Percentiles rank a stretch among this genome's conserved stretches.
These are phyloP conservation scores for Pythium grandisporangium DNA, from an alignment of 352 stramenopile species.

Conservation along the genomic window DNA sequence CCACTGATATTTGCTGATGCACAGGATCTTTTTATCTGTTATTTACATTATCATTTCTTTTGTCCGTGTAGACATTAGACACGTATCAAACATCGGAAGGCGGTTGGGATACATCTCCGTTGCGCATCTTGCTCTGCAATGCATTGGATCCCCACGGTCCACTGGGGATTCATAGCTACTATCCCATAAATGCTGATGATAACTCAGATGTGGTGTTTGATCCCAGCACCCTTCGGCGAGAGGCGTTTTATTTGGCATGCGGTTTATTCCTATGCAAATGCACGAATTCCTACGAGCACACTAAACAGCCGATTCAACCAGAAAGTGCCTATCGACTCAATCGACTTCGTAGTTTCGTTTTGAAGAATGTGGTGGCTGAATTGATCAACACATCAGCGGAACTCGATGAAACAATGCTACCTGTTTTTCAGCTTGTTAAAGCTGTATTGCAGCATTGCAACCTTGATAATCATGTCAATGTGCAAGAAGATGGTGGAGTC, in stretches of 20 bases:
- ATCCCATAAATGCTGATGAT: conserved; percentile 31
- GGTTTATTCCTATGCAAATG: conserved; percentile 58
- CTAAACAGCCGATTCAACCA: conserved; percentile 1
- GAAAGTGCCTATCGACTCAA: conserved; percentile 2
- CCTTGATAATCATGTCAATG: conserved; percentile 12
- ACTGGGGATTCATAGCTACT: conserved; percentile 76
- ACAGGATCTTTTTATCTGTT: background rate
- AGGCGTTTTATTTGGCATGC: conserved; percentile 74
- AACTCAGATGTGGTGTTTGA: conserved; percentile 19
- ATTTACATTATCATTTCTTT: background rate
- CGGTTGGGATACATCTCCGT: conserved; percentile 44
- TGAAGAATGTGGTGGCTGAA: conserved; percentile 46
- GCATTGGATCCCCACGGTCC: conserved; percentile 69
- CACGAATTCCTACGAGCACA: conserved; percentile 59
- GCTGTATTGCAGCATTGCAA: conserved; percentile 59
- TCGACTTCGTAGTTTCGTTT: conserved; percentile 41
- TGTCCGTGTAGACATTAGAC: conserved; percentile 47
- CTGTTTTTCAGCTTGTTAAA: conserved; percentile 54
- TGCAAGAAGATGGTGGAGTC: conserved; percentile 13
- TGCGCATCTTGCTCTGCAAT: conserved; percentile 68
- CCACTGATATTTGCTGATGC: background rate
- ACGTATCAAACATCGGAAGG: conserved; percentile 68
- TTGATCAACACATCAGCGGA: conserved; percentile 25
- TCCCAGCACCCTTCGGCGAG: conserved; percentile 40
- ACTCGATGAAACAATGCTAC: conserved; percentile 56